phyloP scores from a whole-genome alignment of 169 alveolate species.

The Pseudocohnilembus persalinus region DNA sequence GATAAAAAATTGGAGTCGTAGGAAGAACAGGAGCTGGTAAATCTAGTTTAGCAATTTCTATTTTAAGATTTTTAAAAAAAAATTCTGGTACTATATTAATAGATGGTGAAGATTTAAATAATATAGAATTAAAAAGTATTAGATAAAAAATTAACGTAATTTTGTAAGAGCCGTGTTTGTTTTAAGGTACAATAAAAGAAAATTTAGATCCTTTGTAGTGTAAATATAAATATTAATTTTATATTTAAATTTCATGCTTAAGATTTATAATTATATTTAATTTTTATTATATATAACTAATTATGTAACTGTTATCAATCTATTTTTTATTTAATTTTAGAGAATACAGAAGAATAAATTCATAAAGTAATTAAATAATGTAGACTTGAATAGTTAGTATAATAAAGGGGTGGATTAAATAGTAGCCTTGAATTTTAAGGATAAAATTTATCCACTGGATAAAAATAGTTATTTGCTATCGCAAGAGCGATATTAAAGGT shows the following conservation, averaged over 20 bases:
- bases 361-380: background rate
- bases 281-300: constrained; percentile 39
- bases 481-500: constrained; percentile 37
- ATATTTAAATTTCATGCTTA: background rate
- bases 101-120: constrained; percentile 17
- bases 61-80: constrained; percentile 47
- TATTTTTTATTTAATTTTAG: background rate
- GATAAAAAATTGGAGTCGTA: constrained; percentile 53
- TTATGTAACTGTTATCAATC: constrained; percentile 44
- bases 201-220: constrained; percentile 50
- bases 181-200: constrained; percentile 59
- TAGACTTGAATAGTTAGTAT: background rate
- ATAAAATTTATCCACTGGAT: constrained; percentile 42
- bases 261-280: too few relatives aligned
- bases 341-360: background rate
- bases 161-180: constrained; percentile 53
- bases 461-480: constrained; percentile 45
- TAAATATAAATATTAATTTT: background rate
- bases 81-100: constrained; percentile 43
- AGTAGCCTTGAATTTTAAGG: constrained; percentile 3
- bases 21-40: constrained; percentile 60
- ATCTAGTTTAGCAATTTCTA: constrained; percentile 38
- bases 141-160: constrained; percentile 51
- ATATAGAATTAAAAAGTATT: background rate
- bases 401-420: background rate